Conservation (phyloP, 441 rosid species). For the Iberis amara region DNA sequence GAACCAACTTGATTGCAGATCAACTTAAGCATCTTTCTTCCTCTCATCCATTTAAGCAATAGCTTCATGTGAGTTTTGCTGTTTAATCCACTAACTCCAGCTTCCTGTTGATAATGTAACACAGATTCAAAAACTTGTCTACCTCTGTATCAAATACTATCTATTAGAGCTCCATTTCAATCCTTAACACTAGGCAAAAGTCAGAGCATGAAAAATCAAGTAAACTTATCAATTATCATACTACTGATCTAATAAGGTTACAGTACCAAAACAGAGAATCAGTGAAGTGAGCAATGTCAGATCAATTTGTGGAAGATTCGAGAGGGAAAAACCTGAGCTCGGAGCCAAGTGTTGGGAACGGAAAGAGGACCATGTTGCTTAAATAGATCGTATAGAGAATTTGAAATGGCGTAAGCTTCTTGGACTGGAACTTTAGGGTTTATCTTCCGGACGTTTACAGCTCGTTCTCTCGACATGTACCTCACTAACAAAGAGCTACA, state of each 20-base stretch:
- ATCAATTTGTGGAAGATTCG: background rate
- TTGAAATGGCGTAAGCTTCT: constrained; percentile 68
- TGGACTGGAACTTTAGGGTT: constrained; percentile 83
- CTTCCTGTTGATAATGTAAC: constrained; percentile 42
- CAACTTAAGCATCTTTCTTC: constrained; percentile 75
- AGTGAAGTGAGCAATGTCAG: background rate
- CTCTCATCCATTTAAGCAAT: constrained; percentile 95
- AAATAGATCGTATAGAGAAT: constrained; percentile 58
- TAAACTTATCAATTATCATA: too few species aligned
- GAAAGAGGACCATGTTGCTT: constrained; percentile 71
- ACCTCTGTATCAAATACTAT: too few species aligned
- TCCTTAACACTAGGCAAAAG: too few species aligned
- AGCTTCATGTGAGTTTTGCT: constrained; percentile 94
- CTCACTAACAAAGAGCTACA: constrained; percentile 34
- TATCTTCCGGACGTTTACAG: constrained; percentile 80
- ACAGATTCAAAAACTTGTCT: too few species aligned
- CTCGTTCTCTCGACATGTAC: constrained; percentile 60
- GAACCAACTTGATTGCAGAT: constrained; percentile 71
- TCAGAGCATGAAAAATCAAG: too few species aligned
- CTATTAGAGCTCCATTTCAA: too few species aligned
- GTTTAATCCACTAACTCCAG: constrained; percentile 54
- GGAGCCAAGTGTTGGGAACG: constrained; percentile 69
- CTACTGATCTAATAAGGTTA: too few species aligned
- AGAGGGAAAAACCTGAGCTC: constrained; percentile 47
- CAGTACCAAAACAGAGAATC: too few species aligned